Percentiles rank a stretch among this genome's conserved stretches.
phyloP scores from a whole-genome alignment of 768 basidiomycete genomes.

The Pleurotus platypus region DNA sequence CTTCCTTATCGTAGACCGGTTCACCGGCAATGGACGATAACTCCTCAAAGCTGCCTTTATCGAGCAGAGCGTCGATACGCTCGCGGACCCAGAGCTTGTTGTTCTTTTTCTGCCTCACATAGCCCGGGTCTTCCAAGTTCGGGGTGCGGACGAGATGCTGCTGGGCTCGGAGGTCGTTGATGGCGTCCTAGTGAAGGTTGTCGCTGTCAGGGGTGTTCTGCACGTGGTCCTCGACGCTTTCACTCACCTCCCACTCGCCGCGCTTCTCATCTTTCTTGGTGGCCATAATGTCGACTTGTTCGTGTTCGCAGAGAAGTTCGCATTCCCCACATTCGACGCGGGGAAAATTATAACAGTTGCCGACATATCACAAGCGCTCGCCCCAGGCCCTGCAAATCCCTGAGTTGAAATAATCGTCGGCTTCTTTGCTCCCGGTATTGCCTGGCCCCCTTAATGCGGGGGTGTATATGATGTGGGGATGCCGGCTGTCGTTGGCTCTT shows the following conservation, averaged over 20 bases:
- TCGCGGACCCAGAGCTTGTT: conserved; percentile 39
- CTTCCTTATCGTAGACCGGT: conserved; percentile 24
- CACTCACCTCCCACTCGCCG: conserved; percentile 8
- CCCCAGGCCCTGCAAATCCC: too few relatives aligned
- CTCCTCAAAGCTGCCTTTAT: conserved; percentile 29
- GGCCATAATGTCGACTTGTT: not conserved
- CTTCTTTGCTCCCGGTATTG: too few relatives aligned
- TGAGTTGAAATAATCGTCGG: too few relatives aligned
- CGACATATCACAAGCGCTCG: conserved; percentile 7
- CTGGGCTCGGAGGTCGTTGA: conserved; percentile 26
- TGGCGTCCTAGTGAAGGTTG: conserved; percentile 19
- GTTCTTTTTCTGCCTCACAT: conserved; percentile 33
- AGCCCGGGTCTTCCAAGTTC: conserved; percentile 32
- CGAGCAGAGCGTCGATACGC: conserved; percentile 29
- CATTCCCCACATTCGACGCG: not conserved
- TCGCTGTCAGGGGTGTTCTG: not conserved
- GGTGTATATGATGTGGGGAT: conserved; percentile 1
- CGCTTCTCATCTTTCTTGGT: not conserved
- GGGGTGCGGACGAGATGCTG: conserved; percentile 27
- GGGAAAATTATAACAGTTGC: conserved; percentile 6
- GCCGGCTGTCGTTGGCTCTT: not conserved
- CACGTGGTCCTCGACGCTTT: not conserved
- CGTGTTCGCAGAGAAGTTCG: too few relatives aligned
- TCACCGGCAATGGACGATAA: conserved; percentile 34
- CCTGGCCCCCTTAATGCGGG: too few relatives aligned